Evolutionary conservation across 805 yeast species (phyloP), one percentile per base, ranked within the genome.

Genomic region (Scheffersomyces lignosus): DNA sequence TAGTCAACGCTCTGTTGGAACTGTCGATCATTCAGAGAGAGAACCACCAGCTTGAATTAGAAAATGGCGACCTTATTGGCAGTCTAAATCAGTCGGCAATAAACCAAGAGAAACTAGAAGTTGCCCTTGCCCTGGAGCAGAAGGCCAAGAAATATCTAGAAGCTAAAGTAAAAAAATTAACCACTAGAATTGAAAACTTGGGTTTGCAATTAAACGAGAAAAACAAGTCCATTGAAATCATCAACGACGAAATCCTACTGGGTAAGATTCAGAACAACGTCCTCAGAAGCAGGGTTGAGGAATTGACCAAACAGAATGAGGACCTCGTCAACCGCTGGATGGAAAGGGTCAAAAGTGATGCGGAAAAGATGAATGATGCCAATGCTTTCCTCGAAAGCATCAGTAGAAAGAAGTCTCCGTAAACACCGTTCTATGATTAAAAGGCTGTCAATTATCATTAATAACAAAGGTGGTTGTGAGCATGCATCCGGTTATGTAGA

Each of bases 201-300:
- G 46, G 44, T 5, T 40, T 53, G 27, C 70, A 64, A 31, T 43
- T 69, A 4, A 44, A 44, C n/a, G 73, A 67, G 42, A 81, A 80
- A 56, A 72, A 79, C 35, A 73, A 73, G 45, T 71, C 81, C 4
- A 71, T 80, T 14, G 85, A 78, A 41, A 62, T 72, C 22, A 56
- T 82, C 29, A 82, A 81, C 41, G 90, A 87, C 51, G 93, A 86
- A 49, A 64, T 81, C 18, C 64, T 86, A 41, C 75, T 78, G 35
- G 49, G 64, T 23, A 76, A 74, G 48, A 79, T 87, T 27, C 89
- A 83, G 51, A 64, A 66, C 24, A 77, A 75, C 40, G 68, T 78
- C 18, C 48, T 75, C 36, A 58, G 48, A 13, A 60, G 57, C 2
- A 51, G 64, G 60, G 57, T 72, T 5, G 50, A 48, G 2, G 52